Percentiles rank a stretch among this genome's conserved stretches.
These are phyloP conservation scores for Phytophthora pisi DNA, from an alignment of 352 stramenopile genomes.

Conservation along the genomic window DNA sequence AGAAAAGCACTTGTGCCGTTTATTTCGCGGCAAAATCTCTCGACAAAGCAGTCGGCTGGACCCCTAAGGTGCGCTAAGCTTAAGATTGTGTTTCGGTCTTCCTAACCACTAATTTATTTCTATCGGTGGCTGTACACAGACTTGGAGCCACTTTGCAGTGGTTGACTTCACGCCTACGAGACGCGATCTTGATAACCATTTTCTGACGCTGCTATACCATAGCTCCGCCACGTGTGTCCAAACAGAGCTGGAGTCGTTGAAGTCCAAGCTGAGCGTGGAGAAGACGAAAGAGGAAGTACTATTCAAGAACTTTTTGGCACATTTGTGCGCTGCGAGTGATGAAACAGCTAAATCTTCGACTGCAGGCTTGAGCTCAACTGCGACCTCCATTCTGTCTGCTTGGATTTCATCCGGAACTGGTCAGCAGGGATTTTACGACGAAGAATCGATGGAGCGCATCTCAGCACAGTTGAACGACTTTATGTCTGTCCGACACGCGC, in stretches of 20 bases:
- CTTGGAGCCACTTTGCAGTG: constrained; percentile 55
- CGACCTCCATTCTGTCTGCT: constrained; percentile 27
- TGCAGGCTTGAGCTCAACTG: constrained; percentile 6
- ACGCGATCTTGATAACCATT: constrained; percentile 44
- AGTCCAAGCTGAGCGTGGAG: constrained; percentile 18
- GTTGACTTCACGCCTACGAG: constrained; percentile 50
- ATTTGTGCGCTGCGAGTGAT: constrained; percentile 28
- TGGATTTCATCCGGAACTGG: constrained; percentile 29
- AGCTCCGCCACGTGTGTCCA: constrained; percentile 11
- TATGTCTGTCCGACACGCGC: constrained; percentile 14
- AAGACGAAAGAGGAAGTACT: constrained; percentile 25
- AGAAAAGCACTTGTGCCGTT: constrained; percentile 45
- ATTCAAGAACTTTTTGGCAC: constrained; percentile 23
- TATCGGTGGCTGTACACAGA: constrained; percentile 24
- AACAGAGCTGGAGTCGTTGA: constrained; percentile 22
- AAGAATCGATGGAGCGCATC: constrained; percentile 42
- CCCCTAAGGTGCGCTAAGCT: constrained; percentile 43
- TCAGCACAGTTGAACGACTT: constrained; percentile 37
- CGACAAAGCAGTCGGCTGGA: constrained; percentile 40
- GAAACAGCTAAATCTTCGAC: constrained; percentile 15
- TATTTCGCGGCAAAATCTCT: constrained; percentile 54
- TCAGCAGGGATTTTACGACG: constrained; percentile 24
- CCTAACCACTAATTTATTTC: background rate
- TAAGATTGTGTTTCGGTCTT: background rate
- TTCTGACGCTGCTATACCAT: constrained; percentile 39